Base-by-base conservation (phyloP, 768 basidiomycete species). In the Termitomyces sp. region DNA sequence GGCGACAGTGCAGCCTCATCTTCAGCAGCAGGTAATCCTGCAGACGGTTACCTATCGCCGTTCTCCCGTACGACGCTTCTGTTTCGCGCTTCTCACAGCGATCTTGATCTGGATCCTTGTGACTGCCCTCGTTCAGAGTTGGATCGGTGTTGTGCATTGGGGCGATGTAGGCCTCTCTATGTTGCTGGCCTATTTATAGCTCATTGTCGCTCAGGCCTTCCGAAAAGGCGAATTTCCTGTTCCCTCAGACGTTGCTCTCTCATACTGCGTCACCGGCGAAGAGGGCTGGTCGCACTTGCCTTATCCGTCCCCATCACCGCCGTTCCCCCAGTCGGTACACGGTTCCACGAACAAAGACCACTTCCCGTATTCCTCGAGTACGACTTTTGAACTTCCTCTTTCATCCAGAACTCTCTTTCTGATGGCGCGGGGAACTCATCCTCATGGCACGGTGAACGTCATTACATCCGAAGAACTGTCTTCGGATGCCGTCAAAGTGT, bases 351-450 rank as follows among this genome's bases (percentile, higher is more conserved):
- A 51, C 22, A 42, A 33, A 5, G 18, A 39, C 33, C 47, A 29
- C 9, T 65, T 58, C 37, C 66, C 58, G 13, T 57, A 63, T 56
- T 51, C 60, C 8, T 56, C 64, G 2, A 51, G 58, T 13, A 61
- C 64, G 7, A 44, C 55, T 8, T 61, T 65, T 16, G 62, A 67
- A 20, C 57, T 67, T 20, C 63, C 65, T 4, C 60, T 63, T 12
- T 67, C 71, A 5, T 61, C 65, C 9, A 60, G 69, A 20, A 62
- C 65, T 4, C 33, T 74, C 16, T 66, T 75, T 34, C 56, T 75
- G 7, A 56, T 72, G 20, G 63, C 72, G 15, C 60, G 63, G 16
- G 73, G 73, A 31, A 52, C 59, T 15, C 57, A 65, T 8, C 66
- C 67, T 1, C 29, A 31, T n/a, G 73, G 73, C 18, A 56, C 59